Percentiles rank a stretch among this genome's conserved stretches.
These are phyloP conservation scores for Fusarium guadeloupense DNA, from an alignment of 2,329 filamentous ascomycete genomes.

Conservation along the genomic window DNA sequence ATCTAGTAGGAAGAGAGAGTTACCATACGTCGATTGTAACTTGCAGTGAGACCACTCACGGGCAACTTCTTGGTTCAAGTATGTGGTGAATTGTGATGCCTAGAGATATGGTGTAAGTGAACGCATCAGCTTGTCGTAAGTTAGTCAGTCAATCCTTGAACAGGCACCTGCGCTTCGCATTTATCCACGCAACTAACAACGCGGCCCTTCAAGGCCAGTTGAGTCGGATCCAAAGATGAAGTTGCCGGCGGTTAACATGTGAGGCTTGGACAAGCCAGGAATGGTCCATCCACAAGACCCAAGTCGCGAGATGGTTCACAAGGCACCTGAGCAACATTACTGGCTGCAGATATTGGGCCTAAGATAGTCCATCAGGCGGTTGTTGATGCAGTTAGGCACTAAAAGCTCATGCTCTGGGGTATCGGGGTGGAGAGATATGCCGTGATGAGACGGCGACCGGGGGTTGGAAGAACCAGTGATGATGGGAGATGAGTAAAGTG, in stretches of 20 bases:
- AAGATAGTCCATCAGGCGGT: constrained; percentile 31
- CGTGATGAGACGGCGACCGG: constrained; percentile 18
- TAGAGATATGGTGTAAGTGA: constrained; percentile 19
- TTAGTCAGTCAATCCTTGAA: not conserved
- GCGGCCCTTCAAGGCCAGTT: constrained; percentile 15
- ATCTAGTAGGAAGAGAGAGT: no score
- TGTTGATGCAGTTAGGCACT: constrained; percentile 35
- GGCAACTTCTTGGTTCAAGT: not conserved
- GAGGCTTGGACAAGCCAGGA: constrained; percentile 36
- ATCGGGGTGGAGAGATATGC: constrained; percentile 22
- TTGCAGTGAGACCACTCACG: not conserved
- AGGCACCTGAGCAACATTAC: constrained; percentile 32
- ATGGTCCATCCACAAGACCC: constrained; percentile 30
- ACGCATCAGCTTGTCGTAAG: constrained; percentile 14
- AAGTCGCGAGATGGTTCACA: constrained; percentile 20
- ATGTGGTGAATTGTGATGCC: constrained; percentile 17
- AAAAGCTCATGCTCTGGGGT: constrained; percentile 27
- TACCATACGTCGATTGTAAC: not conserved
- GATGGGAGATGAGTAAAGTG: constrained; percentile 1
- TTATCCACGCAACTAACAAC: constrained; percentile 15
- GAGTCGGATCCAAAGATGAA: no score
- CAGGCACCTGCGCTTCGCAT: constrained; percentile 15
- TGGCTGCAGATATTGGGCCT: constrained; percentile 33
- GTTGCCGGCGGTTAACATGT: constrained; percentile 26
- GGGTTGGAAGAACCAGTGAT: constrained; percentile 13